phyloP scores from a whole-genome alignment of 805 yeast genomes.

The Saturnispora saitoi region DNA sequence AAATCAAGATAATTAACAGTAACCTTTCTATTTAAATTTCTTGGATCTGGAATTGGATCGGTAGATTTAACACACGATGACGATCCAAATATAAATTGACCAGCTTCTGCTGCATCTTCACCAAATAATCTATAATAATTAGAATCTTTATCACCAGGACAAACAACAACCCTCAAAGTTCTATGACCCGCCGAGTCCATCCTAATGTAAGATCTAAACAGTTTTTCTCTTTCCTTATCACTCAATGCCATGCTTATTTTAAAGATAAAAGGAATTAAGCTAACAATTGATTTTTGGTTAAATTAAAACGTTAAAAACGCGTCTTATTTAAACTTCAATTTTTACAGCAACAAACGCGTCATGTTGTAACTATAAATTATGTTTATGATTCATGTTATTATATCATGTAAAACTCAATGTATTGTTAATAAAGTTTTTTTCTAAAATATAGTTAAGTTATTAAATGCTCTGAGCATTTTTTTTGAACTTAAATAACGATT shows the following conservation, averaged over 20 bases:
- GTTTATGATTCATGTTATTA: too few species aligned
- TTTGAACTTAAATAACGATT: too few species aligned
- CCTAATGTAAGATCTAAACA: conserved; percentile 28
- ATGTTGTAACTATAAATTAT: too few species aligned
- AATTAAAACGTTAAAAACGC: neutral
- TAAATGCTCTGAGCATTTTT: too few species aligned
- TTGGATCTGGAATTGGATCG: conserved; percentile 23
- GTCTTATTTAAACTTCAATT: neutral
- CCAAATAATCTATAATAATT: conserved; percentile 72
- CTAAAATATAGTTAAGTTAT: too few species aligned
- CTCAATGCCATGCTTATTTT: conserved; percentile 17
- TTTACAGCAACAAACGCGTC: too few species aligned
- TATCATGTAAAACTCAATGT: too few species aligned
- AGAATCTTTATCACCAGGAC: conserved; percentile 43
- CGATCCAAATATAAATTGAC: conserved; percentile 78
- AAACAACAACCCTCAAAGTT: conserved; percentile 54
- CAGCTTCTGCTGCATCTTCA: conserved; percentile 73
- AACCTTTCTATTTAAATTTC: conserved; percentile 32
- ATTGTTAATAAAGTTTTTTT: too few species aligned
- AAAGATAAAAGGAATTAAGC: neutral
- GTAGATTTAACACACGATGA: conserved; percentile 61
- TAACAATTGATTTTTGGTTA: neutral
- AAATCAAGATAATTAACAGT: conserved; percentile 58
- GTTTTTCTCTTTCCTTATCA: conserved; percentile 7
- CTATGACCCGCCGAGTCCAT: conserved; percentile 42